Evolutionary conservation across 331 rosid species (phyloP), one percentile per base, ranked within the genome.

Genomic region (Cucumis variabilis): DNA sequence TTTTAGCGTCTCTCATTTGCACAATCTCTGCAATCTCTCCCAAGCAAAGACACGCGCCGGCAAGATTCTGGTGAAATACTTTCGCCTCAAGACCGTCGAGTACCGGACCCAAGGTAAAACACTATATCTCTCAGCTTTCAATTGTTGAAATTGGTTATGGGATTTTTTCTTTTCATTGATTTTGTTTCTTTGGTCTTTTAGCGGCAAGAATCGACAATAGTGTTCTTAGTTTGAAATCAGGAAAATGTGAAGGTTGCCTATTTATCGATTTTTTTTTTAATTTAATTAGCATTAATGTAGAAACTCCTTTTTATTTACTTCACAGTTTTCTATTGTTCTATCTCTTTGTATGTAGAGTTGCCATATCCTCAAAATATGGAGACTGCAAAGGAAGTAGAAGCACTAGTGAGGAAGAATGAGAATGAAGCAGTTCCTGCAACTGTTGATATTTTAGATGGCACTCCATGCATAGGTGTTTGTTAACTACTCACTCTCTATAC

Each of bases 381-480:
- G 89, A 96, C 98, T 28, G 99, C 98, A 4, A 93, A 86, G 91
- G 94, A 94, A 89, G 97, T 96, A 41, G 99, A 96, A 87, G 89
- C 91, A 23, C 88, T 93, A 50, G 95, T 96, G 79, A 93, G 96
- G 88, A 88, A 89, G 73, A 94, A 94, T 3, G 98, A 89, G 73
- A 94, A 94, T 3, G 98, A 98, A 63, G 98, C 99, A 25, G 95
- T 95, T 94, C 98, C 99, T 66, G 99, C 99, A 48, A 96, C 99
- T 87, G 80, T 95, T 87, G 99, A 98, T 41, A 95, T 96, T 91
- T 89, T 96, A 89, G 96, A 94, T 89, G 99, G 99, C 90, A 87
- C 81, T 48, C 98, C 98, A 74, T 92, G 96, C 90, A 63, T 95
- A 90, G 99, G 99, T 96, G 87, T 89, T 88, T 85, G 24, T 60